A percentile compares a stretch with the other conserved stretches of the same genome.
phyloP scores from a whole-genome alignment of 1,139 yeast genomes.

The Geotrichum bryndzae region DNA sequence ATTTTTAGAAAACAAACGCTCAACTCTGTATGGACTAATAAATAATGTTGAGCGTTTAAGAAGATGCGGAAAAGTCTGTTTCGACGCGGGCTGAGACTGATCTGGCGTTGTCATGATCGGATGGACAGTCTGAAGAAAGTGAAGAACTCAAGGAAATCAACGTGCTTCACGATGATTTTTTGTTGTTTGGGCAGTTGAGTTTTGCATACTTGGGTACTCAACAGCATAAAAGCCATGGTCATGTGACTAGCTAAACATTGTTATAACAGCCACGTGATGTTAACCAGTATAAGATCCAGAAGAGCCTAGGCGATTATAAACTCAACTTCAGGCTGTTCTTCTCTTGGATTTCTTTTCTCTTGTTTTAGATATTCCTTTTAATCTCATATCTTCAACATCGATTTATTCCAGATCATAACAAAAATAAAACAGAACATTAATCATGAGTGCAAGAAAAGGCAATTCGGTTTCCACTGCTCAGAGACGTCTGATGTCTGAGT shows the following conservation, averaged over 20 bases:
- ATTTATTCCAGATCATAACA: background rate
- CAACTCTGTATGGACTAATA: slow-evolving; percentile 3
- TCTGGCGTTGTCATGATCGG: background rate
- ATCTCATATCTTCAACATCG: background rate
- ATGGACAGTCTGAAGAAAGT: background rate
- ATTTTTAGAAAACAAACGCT: background rate
- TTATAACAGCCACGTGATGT: background rate
- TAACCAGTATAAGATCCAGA: background rate
- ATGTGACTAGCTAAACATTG: background rate
- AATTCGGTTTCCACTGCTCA: slow-evolving; percentile 55
- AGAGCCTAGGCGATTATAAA: background rate
- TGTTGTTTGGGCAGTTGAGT: no score
- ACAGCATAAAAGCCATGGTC: no score
- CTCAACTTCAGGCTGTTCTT: background rate
- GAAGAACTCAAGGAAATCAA: background rate
- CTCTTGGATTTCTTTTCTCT: background rate
- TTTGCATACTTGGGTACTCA: no score
- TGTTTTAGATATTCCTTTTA: background rate
- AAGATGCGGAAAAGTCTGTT: slow-evolving; percentile 1
- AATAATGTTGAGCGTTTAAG: slow-evolving; percentile 9
- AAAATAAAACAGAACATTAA: background rate
- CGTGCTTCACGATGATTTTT: background rate
- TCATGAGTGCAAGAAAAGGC: slow-evolving; percentile 2
- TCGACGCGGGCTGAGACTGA: background rate
- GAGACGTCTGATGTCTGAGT: slow-evolving; percentile 77